Conservation (phyloP, 202 grass and related monocot species). For the Carex arenaria region DNA sequence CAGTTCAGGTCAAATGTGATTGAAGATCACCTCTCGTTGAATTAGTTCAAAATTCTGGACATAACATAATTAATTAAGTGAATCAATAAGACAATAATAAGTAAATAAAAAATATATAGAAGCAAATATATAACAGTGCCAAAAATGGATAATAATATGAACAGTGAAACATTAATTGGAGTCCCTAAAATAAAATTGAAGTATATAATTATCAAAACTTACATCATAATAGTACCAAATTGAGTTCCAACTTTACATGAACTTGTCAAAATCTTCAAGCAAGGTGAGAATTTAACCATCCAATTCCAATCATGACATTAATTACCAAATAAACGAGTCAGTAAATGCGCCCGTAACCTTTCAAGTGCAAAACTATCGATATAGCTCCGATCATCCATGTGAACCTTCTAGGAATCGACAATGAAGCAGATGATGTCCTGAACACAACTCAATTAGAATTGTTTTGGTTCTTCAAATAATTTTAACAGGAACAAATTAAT, state of each 20-base stretch:
- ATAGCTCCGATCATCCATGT: neutral
- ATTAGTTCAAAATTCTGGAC: neutral
- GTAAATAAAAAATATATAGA: neutral
- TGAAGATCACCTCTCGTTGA: neutral
- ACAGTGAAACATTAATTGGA: neutral
- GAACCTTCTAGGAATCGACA: neutral
- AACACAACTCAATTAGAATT: neutral
- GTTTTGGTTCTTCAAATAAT: neutral
- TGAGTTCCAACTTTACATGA: slow-evolving; percentile 19
- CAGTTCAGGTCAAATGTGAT: no score
- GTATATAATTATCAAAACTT: neutral
- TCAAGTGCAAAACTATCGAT: slow-evolving; percentile 17
- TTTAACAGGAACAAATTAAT: neutral
- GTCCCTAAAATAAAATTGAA: slow-evolving; percentile 1
- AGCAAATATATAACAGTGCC: neutral
- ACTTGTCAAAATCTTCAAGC: slow-evolving; percentile 6
- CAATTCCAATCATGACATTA: neutral
- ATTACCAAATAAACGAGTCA: neutral
- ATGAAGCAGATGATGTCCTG: slow-evolving; percentile 29
- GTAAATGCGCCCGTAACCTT: neutral
- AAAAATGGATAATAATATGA: neutral
- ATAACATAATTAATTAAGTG: neutral
- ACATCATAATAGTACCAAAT: slow-evolving; percentile 10
- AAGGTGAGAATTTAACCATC: neutral
- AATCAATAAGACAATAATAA: neutral